Conservation (phyloP, 78 protist genomes). For the Pigoraptor vietnamica region DNA sequence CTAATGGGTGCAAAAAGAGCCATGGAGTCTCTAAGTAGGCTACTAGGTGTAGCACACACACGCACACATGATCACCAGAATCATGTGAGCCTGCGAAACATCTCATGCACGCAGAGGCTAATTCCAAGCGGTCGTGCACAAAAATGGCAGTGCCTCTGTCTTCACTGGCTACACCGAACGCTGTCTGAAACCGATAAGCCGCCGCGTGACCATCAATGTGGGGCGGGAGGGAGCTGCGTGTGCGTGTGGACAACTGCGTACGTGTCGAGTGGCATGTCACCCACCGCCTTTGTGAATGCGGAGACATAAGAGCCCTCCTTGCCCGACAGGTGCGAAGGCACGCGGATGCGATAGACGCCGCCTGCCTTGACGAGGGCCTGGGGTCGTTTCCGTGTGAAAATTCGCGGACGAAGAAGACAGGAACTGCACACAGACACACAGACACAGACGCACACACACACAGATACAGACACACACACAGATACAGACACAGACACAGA, state of each 20-base stretch:
- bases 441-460: background rate
- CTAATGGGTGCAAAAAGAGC: background rate
- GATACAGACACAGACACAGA: background rate
- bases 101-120: no score
- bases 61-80: background rate
- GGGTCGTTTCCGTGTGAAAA: background rate
- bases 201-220: background rate
- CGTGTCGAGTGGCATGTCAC: background rate
- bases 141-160: no score
- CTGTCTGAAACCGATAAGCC: no score
- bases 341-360: background rate
- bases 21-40: background rate
- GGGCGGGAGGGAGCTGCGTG: background rate
- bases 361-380: background rate
- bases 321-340: background rate
- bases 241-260: no score
- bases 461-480: background rate
- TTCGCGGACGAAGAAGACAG: background rate
- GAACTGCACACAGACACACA: background rate
- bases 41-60: background rate
- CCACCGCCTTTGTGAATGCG: background rate
- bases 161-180: no score
- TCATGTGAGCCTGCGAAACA: no score
- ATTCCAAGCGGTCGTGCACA: no score
- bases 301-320: background rate